Base-by-base conservation (phyloP, 768 basidiomycete genomes). In the Lanmaoa rubissima region DNA sequence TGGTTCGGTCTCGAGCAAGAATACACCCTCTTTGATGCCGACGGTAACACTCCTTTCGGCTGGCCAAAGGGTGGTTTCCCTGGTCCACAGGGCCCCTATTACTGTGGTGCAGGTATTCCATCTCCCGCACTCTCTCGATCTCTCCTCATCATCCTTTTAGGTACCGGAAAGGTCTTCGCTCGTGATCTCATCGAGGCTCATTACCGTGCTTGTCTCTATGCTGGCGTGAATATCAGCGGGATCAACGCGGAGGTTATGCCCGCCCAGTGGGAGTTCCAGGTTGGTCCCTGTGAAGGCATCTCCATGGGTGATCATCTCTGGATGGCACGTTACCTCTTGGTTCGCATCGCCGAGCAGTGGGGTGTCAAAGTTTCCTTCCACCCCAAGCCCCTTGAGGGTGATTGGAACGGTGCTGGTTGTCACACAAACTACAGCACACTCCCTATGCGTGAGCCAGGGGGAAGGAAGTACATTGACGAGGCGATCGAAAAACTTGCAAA, bases 221-320 rank as follows among this genome's bases (percentile, higher is more conserved):
- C 94, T 54, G 95, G 94, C 64, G 83, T 99, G 77, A 94, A 94
- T 80, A 98, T 98, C 78, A 94, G 92, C 63, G 97, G 97, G 71
- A 98, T 99, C 79, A 99, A 98, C 74, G 96, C 96, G 58, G 97
- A 98, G 77, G 96, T 98, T 59, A 98, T 98, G 96, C 96, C 97
- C 16, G 87, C 95, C 54, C 97, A 99, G 75, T 99, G 97, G 97
- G 97, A 99, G 79, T 99, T 96, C 90, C 97, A 99, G 76, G 94
- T 99, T 65, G 96, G 97, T 51, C 97, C 97, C 32, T 98, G 96
- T 68, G 90, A 92, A 73, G 97, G 97, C 53, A 98, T 98, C 74
- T 81, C 88, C 57, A 96, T 98, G 94, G 97, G 97, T 65, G 97
- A 99, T 75, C 96, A 99, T 77, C 87, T 99, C 66, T 97, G 94